Base-by-base conservation (phyloP, 805 yeast genomes). In the Sugiyamaella smithiae region DNA sequence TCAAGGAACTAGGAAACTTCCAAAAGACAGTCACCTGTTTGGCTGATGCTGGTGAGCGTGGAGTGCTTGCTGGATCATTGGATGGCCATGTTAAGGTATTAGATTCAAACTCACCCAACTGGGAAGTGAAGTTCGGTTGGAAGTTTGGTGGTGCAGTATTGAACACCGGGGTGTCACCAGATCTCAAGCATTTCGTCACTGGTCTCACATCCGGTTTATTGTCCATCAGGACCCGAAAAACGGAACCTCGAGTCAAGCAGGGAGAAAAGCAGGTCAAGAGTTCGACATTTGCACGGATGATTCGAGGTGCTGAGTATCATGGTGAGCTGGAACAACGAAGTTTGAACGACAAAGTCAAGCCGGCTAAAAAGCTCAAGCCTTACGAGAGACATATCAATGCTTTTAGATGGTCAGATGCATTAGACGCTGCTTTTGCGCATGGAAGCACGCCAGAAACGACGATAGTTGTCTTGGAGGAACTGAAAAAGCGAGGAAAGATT, bases 31-130 rank as follows among this genome's bases (percentile, higher is more conserved):
- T 91, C 35, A 90, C 97, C 12, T 82, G 90, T 52, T 71, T 90
- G 54, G 82, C 85, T 45, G 70, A 77, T 57, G 84, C 91, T 7
- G 85, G 84, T 25, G 87, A 81, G 54, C 71, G 80, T 44, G 91
- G 93, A n/a, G 71, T 93, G 40, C 70, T 93, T 25, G 97, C 96
- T 2, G 97, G 98, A 14, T 89, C 97, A 0, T 73, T 93, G 50
- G 99, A 93, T 68, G 99, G 99, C 17, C 99, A 93, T 67, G 96
- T 93, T 51, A 93, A 93, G 67, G 90, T 90, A 40, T 88, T 91
- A 65, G 97, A 90, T 66, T 79, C 87, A 32, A 69, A 77, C 23
- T 77, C 84, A 11, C 59, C 67, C 23, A 46, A 48, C 16, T 90
- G 91, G 88, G 85, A 84, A 52, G 96, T 91, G 52, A 87, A 85